Percentiles rank a stretch among this genome's conserved stretches.
phyloP scores from a whole-genome alignment of 75 land plant genomes.

The Sequoia sempervirens region DNA sequence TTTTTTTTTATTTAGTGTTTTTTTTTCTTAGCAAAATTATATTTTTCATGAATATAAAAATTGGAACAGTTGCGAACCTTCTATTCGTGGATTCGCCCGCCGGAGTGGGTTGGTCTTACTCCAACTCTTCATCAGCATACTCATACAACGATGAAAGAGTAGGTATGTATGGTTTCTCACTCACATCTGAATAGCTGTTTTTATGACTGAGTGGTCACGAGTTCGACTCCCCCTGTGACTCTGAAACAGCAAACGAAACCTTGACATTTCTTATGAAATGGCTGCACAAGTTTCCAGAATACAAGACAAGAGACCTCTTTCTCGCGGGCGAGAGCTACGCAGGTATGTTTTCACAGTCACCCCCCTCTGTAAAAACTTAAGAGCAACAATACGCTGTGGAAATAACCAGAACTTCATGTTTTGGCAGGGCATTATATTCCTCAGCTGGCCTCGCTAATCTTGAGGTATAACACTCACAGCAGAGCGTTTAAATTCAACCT shows the following conservation, averaged over 20 bases:
- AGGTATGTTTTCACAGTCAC: slow-evolving; percentile 12
- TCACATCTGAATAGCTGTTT: not conserved
- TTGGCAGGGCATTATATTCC: slow-evolving; percentile 27
- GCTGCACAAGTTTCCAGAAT: slow-evolving; percentile 41
- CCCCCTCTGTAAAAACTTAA: not conserved
- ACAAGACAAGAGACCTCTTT: slow-evolving; percentile 18
- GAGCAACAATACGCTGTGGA: no score
- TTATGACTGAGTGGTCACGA: not conserved
- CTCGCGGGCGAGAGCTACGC: slow-evolving; percentile 52
- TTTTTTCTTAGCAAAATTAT: not conserved
- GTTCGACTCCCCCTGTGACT: not conserved
- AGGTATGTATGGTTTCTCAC: slow-evolving; percentile 3
- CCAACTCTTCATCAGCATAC: not conserved
- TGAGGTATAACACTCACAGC: slow-evolving; percentile 8
- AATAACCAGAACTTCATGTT: not conserved
- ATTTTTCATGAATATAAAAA: not conserved
- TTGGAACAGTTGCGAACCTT: slow-evolving; percentile 3
- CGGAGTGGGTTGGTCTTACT: slow-evolving; percentile 18
- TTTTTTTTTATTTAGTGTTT: not conserved
- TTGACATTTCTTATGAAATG: slow-evolving; percentile 30
- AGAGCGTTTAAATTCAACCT: slow-evolving; percentile 11
- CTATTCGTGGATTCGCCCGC: slow-evolving; percentile 14
- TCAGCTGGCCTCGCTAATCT: slow-evolving; percentile 16
- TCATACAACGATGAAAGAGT: slow-evolving; percentile 7
- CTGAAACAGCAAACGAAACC: slow-evolving; percentile 30